A percentile compares a stretch with the other conserved stretches of the same genome.
These are phyloP conservation scores for Solanum piurae DNA, from an alignment of 257 asterid species.

Conservation along the genomic window DNA sequence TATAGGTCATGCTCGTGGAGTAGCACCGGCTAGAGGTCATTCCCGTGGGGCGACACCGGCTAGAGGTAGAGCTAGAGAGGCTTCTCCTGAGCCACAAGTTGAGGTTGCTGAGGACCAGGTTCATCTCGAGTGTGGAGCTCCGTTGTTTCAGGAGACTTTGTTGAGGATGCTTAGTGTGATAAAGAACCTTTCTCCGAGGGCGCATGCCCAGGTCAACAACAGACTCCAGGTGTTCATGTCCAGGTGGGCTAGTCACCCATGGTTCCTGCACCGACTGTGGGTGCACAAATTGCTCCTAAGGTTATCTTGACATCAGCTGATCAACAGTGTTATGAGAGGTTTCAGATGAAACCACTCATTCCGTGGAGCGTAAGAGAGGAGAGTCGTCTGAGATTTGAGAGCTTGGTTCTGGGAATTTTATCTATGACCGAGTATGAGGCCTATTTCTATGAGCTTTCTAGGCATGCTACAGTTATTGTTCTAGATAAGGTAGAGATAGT, in stretches of 20 bases:
- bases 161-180: background rate
- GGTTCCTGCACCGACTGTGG: background rate
- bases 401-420: background rate
- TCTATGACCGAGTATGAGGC: background rate
- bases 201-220: background rate
- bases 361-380: background rate
- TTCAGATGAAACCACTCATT: background rate
- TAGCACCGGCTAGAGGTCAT: background rate
- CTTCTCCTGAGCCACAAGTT: background rate
- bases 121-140: background rate
- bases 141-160: background rate
- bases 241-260: background rate
- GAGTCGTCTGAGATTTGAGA: background rate
- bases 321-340: background rate
- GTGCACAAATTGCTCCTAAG: background rate
- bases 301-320: too few species aligned
- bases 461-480: background rate
- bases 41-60: background rate
- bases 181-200: background rate
- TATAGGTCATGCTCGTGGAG: background rate
- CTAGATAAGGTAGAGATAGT: background rate
- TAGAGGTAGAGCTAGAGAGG: background rate
- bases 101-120: background rate
- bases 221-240: background rate
- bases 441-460: background rate